Conservation (phyloP, 2,329 filamentous ascomycete genomes). For the Colletotrichum sp. region DNA sequence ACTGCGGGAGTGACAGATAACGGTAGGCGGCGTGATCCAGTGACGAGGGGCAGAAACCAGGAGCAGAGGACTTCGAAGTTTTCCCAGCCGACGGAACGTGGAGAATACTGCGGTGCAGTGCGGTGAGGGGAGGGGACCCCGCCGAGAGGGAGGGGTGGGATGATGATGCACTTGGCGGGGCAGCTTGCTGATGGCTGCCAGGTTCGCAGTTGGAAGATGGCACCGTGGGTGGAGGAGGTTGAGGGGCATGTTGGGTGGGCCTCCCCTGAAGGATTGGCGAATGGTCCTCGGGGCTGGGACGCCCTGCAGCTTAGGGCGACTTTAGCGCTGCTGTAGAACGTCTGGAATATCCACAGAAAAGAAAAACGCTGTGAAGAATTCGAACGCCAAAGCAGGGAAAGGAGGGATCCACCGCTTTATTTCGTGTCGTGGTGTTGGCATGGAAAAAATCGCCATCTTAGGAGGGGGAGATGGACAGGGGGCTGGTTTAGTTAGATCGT, state of each 20-base stretch:
- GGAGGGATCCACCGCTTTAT: not conserved
- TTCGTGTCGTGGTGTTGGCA: not conserved
- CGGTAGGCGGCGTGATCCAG: not conserved
- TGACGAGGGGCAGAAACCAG: not conserved
- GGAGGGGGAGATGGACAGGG: not conserved
- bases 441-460: not conserved
- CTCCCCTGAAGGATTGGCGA: not conserved
- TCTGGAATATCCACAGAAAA: not conserved
- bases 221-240: not conserved
- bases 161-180: conserved; percentile 18
- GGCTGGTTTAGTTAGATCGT: not conserved
- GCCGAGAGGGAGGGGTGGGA: conserved; percentile 6
- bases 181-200: not conserved
- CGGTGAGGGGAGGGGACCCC: not conserved
- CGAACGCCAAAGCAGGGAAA: not conserved
- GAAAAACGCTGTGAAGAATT: not conserved
- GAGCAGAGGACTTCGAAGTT: conserved; percentile 8
- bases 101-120: not conserved
- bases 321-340: not conserved
- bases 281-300: not conserved
- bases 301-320: not conserved
- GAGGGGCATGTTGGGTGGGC: not conserved
- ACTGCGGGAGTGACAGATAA: conserved; percentile 1
- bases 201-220: not conserved
- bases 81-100: conserved; percentile 3